These are phyloP conservation scores for Chalciporus sphaerocephalus DNA, from an alignment of 768 basidiomycete species.

Conservation along the genomic window DNA sequence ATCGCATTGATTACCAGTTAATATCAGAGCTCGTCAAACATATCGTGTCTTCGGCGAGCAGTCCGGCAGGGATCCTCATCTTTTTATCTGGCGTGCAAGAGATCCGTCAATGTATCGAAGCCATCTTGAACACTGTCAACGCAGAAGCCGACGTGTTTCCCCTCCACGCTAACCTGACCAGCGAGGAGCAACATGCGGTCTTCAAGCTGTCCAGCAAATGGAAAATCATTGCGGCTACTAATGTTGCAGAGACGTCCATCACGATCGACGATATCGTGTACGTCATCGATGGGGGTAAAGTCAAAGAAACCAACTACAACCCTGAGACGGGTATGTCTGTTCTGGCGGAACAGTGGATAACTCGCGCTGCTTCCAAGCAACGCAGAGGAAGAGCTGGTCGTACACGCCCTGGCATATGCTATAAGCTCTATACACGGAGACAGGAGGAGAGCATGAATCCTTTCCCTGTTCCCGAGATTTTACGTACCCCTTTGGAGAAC, in stretches of 20 bases:
- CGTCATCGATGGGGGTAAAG: slow-evolving; percentile 80
- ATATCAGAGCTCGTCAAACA: slow-evolving; percentile 62
- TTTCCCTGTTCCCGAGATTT: slow-evolving; percentile 84
- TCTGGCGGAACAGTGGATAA: slow-evolving; percentile 76
- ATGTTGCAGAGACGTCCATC: slow-evolving; percentile 91
- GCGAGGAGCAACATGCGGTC: slow-evolving; percentile 74
- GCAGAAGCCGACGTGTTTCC: slow-evolving; percentile 57
- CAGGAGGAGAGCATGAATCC: slow-evolving; percentile 64
- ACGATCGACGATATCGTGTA: slow-evolving; percentile 88
- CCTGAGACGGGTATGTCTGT: slow-evolving; percentile 66
- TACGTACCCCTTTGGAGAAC: slow-evolving; percentile 80
- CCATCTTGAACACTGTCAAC: slow-evolving; percentile 38
- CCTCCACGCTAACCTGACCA: slow-evolving; percentile 85
- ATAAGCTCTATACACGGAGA: slow-evolving; percentile 78
- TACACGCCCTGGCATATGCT: slow-evolving; percentile 77
- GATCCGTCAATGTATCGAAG: slow-evolving; percentile 71
- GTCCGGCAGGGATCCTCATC: slow-evolving; percentile 67
- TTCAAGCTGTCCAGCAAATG: slow-evolving; percentile 62
- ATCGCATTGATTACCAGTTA: slow-evolving; percentile 74
- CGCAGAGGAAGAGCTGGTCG: slow-evolving; percentile 88
- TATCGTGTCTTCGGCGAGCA: slow-evolving; percentile 47
- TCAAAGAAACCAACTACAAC: slow-evolving; percentile 77
- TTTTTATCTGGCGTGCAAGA: slow-evolving; percentile 92
- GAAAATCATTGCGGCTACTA: slow-evolving; percentile 88
- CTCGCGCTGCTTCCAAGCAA: slow-evolving; percentile 75